phyloP scores from a whole-genome alignment of 805 yeast species.

The Pichia nanzhaoensis region DNA sequence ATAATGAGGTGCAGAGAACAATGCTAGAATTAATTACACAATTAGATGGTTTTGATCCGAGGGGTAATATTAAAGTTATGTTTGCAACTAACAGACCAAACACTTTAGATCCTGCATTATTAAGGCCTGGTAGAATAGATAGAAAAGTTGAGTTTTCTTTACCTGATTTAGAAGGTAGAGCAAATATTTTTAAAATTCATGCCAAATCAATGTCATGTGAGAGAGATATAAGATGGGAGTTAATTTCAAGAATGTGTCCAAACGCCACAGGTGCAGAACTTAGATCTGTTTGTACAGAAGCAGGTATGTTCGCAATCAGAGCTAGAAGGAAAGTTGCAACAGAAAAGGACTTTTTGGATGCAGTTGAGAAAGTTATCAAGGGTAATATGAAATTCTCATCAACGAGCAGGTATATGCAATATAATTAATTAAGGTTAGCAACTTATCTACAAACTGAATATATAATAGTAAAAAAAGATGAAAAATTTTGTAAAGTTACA shows the following conservation, averaged over 20 bases:
- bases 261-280: conserved; percentile 98
- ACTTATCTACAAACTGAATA: neutral
- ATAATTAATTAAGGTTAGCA: conserved; percentile 61
- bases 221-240: conserved; percentile 96
- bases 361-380: conserved; percentile 97
- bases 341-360: conserved; percentile 94
- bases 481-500: neutral
- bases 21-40: conserved; percentile 98
- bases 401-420: conserved; percentile 98
- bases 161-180: conserved; percentile 97
- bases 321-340: conserved; percentile 98
- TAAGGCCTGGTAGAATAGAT: conserved; percentile 98
- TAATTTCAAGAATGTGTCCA: conserved; percentile 94
- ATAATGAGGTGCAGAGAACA: conserved; percentile 97
- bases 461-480: neutral
- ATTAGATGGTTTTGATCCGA: conserved; percentile 96
- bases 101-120: conserved; percentile 93
- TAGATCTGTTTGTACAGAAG: conserved; percentile 97
- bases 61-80: conserved; percentile 99
- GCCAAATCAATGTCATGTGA: conserved; percentile 97
- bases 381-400: conserved; percentile 97
- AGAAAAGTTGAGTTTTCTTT: conserved; percentile 95
- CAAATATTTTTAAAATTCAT: conserved; percentile 94
- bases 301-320: conserved; percentile 99
- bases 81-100: conserved; percentile 98